A percentile compares a stretch with the other conserved stretches of the same genome.
Evolutionary conservation across 768 basidiomycete genomes (phyloP).

Genomic region (Auricularia heimuer): DNA sequence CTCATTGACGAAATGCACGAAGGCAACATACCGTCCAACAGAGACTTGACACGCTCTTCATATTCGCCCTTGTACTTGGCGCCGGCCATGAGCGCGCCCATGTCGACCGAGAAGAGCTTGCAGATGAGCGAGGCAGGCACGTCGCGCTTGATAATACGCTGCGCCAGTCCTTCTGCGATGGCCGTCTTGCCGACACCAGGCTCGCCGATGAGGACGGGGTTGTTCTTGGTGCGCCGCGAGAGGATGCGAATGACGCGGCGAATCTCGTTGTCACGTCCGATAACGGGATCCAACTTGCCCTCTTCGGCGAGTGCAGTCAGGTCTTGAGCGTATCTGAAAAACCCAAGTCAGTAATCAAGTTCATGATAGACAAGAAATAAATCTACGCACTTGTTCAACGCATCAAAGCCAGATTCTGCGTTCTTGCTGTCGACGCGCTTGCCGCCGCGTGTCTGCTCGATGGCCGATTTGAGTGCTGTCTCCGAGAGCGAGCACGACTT

Average conservation of each 20-base stretch:
- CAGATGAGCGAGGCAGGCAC: conserved; percentile 67
- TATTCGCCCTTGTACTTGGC: conserved; percentile 94
- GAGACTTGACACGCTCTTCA: conserved; percentile 89
- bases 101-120: conserved; percentile 77
- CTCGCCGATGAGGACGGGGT: conserved; percentile 93
- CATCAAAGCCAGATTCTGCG: conserved; percentile 90
- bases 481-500: conserved; percentile 72
- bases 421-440: conserved; percentile 74
- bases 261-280: conserved; percentile 89
- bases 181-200: conserved; percentile 95
- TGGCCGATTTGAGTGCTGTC: conserved; percentile 60
- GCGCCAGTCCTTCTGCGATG: conserved; percentile 90
- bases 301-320: conserved; percentile 80
- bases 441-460: conserved; percentile 74
- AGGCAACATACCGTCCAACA: conserved; percentile 41
- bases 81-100: conserved; percentile 93
- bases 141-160: conserved; percentile 90
- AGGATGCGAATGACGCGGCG: conserved; percentile 75
- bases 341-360: too few relatives aligned
- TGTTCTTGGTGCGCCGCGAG: conserved; percentile 76
- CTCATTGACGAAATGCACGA: not conserved
- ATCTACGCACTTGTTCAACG: conserved; percentile 53
- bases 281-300: conserved; percentile 92
- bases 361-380: not conserved
- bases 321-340: conserved; percentile 73